A percentile compares a stretch with the other conserved stretches of the same genome.
phyloP scores from a whole-genome alignment of 176 grass and related monocot species.

The Cenchrus americanus region DNA sequence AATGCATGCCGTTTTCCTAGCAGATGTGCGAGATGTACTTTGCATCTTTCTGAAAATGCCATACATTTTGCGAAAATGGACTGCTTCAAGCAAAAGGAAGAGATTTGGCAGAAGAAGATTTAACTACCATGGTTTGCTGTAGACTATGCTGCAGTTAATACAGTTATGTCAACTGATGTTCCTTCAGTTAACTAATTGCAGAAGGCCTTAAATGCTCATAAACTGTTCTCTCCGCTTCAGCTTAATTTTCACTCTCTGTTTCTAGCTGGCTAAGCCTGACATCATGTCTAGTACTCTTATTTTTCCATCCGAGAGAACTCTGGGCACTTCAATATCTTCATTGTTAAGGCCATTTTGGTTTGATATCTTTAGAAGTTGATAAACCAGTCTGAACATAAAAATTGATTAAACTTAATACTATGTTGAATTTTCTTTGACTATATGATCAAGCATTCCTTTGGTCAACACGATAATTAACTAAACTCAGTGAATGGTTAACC shows the following conservation, averaged over 20 bases:
- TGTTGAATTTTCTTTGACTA: background rate
- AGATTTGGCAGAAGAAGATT: slow-evolving; percentile 34
- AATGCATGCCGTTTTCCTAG: slow-evolving; percentile 21
- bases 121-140: background rate
- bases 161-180: background rate
- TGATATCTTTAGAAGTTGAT: slow-evolving; percentile 6
- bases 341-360: slow-evolving; percentile 2
- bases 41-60: slow-evolving; percentile 62
- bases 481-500: slow-evolving; percentile 8
- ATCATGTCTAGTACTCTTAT: background rate
- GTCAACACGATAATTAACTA: background rate
- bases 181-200: slow-evolving; percentile 20
- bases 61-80: slow-evolving; percentile 54
- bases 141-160: background rate
- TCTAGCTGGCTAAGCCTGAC: background rate
- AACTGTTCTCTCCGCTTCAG: background rate
- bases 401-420: background rate
- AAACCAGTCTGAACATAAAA: background rate
- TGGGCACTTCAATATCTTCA: background rate
- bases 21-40: slow-evolving; percentile 57
- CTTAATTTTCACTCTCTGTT: background rate
- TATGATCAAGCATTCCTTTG: background rate
- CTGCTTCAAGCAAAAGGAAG: slow-evolving; percentile 49
- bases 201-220: background rate
- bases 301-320: background rate